Evolutionary conservation across 192 early-diverging fungal species (phyloP), one percentile per base, ranked within the genome.

Genomic region (Physocladia obscura): DNA sequence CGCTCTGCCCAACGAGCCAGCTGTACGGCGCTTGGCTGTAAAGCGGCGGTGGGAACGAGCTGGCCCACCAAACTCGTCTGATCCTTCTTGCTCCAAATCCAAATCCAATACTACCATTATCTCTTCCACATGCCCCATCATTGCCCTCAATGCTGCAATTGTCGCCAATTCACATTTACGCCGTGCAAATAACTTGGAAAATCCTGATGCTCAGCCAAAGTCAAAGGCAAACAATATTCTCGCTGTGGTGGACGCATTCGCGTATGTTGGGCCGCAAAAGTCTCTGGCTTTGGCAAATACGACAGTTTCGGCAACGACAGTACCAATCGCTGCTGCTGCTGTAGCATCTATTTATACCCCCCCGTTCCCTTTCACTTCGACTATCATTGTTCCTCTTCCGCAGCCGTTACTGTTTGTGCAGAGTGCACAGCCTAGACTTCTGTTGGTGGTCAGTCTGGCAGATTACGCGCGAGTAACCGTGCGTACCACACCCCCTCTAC

Each of bases 201-300:
- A 54, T 15, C 24, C 51, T 26, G 24, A 26, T 6, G 13, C 57
- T 1, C n/a, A 19, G 31, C 27, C 57, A 34, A 21, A 15, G n/a
- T 13, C 57, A 36, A 36, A 35, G 21, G n/a, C 26, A 6, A 35
- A 39, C 21, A 26, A 31, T 22, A 31, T 38, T 13, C 11, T 57
- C n/a, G 50, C 52, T 17, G 37, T 68, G 11, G 44, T 56, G 35
- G 24, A 13, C n/a, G 36, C 65, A 5, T 34, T 39, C 37, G n/a
- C 35, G 4, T 68, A 68, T 37, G 21, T 68, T 1, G 65, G 65
- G n/a, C 29, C 65, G 11, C 26, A n/a, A 35, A 68, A 68, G 37
- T n/a, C n/a, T n/a, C n/a, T 68, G 17, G 51, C 54, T 35, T 19
- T 57, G n/a, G 51, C 54, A 29, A 17, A 17, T 26, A n/a, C n/a